Conservation (phyloP, 176 grass and related monocot genomes). For the Cenchrus purpureus region DNA sequence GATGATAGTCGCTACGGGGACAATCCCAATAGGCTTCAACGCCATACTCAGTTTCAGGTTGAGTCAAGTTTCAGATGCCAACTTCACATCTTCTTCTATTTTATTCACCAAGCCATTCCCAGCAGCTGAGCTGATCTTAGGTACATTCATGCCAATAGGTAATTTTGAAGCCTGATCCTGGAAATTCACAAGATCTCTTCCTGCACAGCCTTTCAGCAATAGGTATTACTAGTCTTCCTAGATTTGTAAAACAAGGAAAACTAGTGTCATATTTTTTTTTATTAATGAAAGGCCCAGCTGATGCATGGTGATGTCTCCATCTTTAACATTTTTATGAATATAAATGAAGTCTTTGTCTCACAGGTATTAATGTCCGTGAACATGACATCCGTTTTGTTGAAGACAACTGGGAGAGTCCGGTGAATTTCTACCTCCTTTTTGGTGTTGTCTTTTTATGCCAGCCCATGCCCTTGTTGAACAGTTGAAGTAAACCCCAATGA, state of each 20-base stretch:
- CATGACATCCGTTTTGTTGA: constrained; percentile 99
- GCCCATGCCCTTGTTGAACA: neutral
- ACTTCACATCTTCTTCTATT: neutral
- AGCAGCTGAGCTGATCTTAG: neutral
- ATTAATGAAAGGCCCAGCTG: neutral
- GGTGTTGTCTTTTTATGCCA: neutral
- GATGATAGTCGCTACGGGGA: constrained; percentile 97
- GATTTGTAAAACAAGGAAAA: neutral
- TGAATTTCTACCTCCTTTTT: constrained; percentile 39
- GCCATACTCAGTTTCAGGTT: constrained; percentile 98
- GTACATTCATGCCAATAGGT: constrained; percentile 54
- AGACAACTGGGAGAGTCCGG: constrained; percentile 98
- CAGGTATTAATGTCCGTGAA: constrained; percentile 77
- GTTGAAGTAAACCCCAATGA: neutral
- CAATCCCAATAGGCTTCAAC: constrained; percentile 95
- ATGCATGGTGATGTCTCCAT: neutral
- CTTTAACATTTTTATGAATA: constrained; percentile 31
- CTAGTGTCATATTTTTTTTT: neutral
- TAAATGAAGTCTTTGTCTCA: constrained; percentile 13
- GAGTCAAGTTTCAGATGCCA: neutral
- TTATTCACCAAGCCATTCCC: neutral
- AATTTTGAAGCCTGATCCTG: constrained; percentile 91
- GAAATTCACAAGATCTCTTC: constrained; percentile 93
- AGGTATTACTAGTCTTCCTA: constrained; percentile 45
- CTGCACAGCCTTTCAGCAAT: constrained; percentile 88